Base-by-base conservation (phyloP, 768 basidiomycete genomes). In the Hericium rajendrae region DNA sequence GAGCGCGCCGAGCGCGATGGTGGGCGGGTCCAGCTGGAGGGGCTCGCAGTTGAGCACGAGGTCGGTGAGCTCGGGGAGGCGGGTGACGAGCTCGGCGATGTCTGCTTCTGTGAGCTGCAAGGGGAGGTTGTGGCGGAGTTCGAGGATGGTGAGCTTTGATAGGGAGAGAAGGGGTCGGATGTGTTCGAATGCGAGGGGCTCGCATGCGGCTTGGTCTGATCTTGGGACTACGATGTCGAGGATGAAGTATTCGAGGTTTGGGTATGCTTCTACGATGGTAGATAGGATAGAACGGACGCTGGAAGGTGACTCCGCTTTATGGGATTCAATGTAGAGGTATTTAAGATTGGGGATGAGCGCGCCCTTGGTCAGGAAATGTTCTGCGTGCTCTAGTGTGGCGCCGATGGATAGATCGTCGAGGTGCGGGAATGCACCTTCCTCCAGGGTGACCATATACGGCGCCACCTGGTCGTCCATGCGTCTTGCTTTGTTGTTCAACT, bases 121-220 rank as follows among this genome's bases (percentile, higher is more conserved):
- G 51, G 62, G 62, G 26, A 58, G 37, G 18, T 61, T 62, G 51
- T 62, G 62, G n/a, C 60, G 60, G 46, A 62, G 39, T 37, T 62
- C 62, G 4, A 62, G 62, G 39, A 22, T 51, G 32, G 20, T n/a
- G 40, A 62, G 62, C 22, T 53, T 53, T 28, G 38, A 43, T 40
- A 62, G 57, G 6, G 62, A 61, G 41, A 62, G 54, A 51, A 61
- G 41, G n/a, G 62, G 57, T 12, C 24, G 48, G 32, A 62, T 16
- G 32, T 57, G 54, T 38, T 56, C 60, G 26, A 38, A 40, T 8
- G 38, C 53, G 24, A 62, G 26, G 13, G 52, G 37, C 40, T 58
- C 48, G 55, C 57, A 56, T 32, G 6, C 38, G 11, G 16, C 51
- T 48, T 61, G 60, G 2, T 56, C 41, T 5, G 28, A 50, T 4